Percentiles rank a stretch among this genome's conserved stretches.
These are phyloP conservation scores for Solanum phureja DNA, from an alignment of 257 asterid species.

Conservation along the genomic window DNA sequence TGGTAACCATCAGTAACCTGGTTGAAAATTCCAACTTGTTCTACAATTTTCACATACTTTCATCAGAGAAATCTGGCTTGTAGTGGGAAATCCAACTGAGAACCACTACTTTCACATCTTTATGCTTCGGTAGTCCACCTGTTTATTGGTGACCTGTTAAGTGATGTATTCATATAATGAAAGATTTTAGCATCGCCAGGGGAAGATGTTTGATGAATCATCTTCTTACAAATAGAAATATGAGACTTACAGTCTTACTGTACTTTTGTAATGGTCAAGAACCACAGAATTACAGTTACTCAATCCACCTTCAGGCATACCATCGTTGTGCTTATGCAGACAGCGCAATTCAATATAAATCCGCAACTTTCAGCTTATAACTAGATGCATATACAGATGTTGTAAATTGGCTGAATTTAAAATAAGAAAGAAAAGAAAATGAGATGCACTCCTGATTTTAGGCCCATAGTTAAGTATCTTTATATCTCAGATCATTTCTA, in stretches of 20 bases:
- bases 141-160: not conserved
- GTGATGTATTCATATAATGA: not conserved
- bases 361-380: not conserved
- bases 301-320: not conserved
- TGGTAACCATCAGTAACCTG: not conserved
- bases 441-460: not conserved
- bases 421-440: not conserved
- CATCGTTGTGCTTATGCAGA: not conserved
- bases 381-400: not conserved
- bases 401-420: not conserved
- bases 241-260: not conserved
- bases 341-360: not conserved
- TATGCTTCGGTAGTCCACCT: not conserved
- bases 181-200: not conserved
- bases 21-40: not conserved
- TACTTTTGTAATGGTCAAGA: not conserved
- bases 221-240: too few relatives aligned
- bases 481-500: not conserved
- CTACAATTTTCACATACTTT: not conserved
- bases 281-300: not conserved
- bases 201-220: not conserved
- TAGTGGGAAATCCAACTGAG: not conserved
- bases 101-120: not conserved
- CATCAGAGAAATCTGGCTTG: not conserved
- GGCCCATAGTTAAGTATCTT: not conserved